Conservation (phyloP, 768 basidiomycete species). For the Leccinum olivaceopallidum region DNA sequence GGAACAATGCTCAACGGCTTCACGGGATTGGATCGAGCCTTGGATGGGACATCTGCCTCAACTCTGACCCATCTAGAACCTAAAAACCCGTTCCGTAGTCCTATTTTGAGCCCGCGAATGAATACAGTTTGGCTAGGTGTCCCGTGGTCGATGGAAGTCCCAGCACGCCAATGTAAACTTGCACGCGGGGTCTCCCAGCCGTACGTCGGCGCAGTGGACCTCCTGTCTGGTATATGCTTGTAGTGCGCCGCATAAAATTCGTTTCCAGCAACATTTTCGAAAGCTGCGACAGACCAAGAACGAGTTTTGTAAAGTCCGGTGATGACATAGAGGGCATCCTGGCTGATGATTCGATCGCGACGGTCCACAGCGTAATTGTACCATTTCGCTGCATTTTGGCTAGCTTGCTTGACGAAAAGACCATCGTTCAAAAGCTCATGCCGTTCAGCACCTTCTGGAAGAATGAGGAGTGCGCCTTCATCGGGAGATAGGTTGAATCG, state of each 20-base stretch:
- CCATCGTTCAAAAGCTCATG: not conserved
- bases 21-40: no score
- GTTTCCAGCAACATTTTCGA: not conserved
- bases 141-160: no score
- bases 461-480: not conserved
- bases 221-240: not conserved
- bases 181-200: no score
- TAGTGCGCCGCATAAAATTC: not conserved
- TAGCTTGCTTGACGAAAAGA: not conserved
- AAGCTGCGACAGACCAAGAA: not conserved
- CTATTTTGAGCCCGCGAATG: no score
- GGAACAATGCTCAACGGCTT: no score
- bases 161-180: no score
- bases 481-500: not conserved
- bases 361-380: not conserved
- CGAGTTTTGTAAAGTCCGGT: not conserved
- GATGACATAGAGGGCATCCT: not conserved
- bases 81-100: no score
- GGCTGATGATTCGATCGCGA: not conserved
- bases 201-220: no score
- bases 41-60: no score
- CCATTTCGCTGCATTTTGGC: not conserved
- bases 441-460: not conserved
- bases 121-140: no score
- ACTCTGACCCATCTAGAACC: no score